Percentiles rank a stretch among this genome's conserved stretches.
Evolutionary conservation across 371 early-diverging fungal species (phyloP).

Genomic region (Aphelidium insulamus): DNA sequence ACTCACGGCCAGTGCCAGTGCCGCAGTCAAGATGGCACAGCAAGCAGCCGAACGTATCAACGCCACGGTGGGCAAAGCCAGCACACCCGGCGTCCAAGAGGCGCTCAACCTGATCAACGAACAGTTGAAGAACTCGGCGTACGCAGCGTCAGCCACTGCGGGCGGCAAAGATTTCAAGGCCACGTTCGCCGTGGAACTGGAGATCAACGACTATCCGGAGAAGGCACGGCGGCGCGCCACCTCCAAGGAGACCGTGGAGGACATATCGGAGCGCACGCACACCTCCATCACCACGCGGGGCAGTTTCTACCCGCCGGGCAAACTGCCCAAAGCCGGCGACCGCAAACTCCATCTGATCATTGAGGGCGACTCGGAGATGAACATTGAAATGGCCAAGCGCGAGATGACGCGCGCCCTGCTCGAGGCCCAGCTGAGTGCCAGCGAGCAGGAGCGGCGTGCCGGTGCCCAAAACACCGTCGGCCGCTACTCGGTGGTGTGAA

Average conservation of each 20-base stretch:
- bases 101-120: constrained; percentile 5
- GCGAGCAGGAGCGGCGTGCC: constrained; percentile 9
- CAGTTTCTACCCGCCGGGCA: constrained; percentile 62
- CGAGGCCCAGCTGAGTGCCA: constrained; percentile 35
- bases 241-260: constrained; percentile 75
- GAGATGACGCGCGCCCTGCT: constrained; percentile 76
- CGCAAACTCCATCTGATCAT: constrained; percentile 82
- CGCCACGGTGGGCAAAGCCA: constrained; percentile 16
- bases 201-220: constrained; percentile 92
- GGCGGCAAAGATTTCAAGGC: constrained; percentile 9
- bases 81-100: neutral
- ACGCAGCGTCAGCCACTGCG: constrained; percentile 1
- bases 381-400: constrained; percentile 70
- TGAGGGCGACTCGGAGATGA: constrained; percentile 74
- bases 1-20: constrained; percentile 1
- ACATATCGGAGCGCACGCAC: constrained; percentile 72
- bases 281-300: constrained; percentile 90
- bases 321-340: constrained; percentile 39
- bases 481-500: constrained; percentile 3
- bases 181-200: constrained; percentile 62
- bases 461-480: neutral
- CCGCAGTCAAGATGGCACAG: constrained; percentile 14
- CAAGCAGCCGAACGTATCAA: constrained; percentile 21
- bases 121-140: constrained; percentile 5
- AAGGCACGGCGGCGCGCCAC: constrained; percentile 91